Evolutionary conservation across 2,329 filamentous ascomycete genomes (phyloP), one percentile per base, ranked within the genome.

Genomic region (Samsoniella hepiali): DNA sequence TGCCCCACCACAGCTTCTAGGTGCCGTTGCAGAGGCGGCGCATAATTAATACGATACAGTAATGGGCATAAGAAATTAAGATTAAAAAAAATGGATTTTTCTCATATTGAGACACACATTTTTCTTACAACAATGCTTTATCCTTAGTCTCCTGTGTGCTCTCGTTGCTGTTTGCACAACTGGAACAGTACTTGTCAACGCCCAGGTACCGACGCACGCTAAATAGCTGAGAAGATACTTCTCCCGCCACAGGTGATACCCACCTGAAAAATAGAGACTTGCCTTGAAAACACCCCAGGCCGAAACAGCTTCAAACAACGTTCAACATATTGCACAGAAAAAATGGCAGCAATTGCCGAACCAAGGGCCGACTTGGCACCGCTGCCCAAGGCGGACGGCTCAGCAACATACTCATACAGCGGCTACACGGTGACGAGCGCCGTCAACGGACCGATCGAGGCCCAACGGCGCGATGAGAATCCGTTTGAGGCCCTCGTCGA

Each of bases 371-470:
- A 80, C 29, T 74, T 89, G 11, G 84, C 84, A 36, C 81, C 82
- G 67, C 82, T 96, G 3, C 82, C 86, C 65, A 88, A 88, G 66
- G 84, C 91, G 32, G 91, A 96, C 73, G 91, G 91, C 66, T 96
- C 92, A 55, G 90, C 90, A 11, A 89, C 86, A 10, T 93, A 91
- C 74, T 86, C 89, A 2, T 83, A 88, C 69, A 82, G 86, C 63
- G 91, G 92, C 56, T 96, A 93, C 76, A 89, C 88, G 51, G 84
- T 98, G 67, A 85, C 96, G 61, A 91, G 90, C 63, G 89, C 91
- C 15, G 92, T 96, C 68, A 98, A 97, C 76, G 95, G 94, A 0
- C 95, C 95, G 17, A 86, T 98, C 68, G 95, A 99, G 79, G 91
- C 94, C 17, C 87, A 88, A 69, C 86, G 93, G 71, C 87, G 91